Evolutionary conservation across 129 eudicot genomes (phyloP), one percentile per base, ranked within the genome.

Genomic region (Dittrichia graveolens): DNA sequence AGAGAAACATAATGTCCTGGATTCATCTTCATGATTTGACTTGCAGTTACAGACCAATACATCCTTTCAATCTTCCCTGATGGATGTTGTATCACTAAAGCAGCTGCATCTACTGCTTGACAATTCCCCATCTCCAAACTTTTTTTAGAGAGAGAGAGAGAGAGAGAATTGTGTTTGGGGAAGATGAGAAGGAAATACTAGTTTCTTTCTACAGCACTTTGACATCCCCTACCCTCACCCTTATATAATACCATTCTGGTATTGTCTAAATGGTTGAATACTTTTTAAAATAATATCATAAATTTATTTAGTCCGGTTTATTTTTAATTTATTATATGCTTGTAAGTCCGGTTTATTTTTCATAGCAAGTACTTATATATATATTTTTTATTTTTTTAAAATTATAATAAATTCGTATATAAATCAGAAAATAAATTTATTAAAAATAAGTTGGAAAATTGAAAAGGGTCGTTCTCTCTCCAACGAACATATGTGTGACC

Each of bases 1-100:
- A 94, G 96, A 61, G 98, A 89, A 73, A 89, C 96, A 49, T 92
- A 89, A 62, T 92, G 97, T 14, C 98, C 98, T 3, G 98, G 97
- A 80, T 94, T 90, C 82, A 82, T 71, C 75, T 86, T 94, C 96
- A 90, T 94, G 50, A 94, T 83, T 67, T 94, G 91, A 56, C 83
- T 85, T 40, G 86, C 97, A 16, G 83, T 71, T 42, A 88, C 65
- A 2, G 98, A 84, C 86, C 93, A 87, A 73, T 90, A 94, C 91
- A 90, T 76, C 85, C 93, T 90, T 71, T 94, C 97, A 59, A 84
- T 85, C 69, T 78, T 85, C 39, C 98, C 97, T 67, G 74, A 79
- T 64, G 97, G 98, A 76, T 94, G 97, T 77, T 94, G 98, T 83
- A 94, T 84, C 52, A 90, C 95, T 47, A 94, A 81, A 64, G 98